Percentiles rank a stretch among this genome's conserved stretches.
phyloP scores from a whole-genome alignment of 495 filamentous ascomycete species.

The Gamarada debralockiae region DNA sequence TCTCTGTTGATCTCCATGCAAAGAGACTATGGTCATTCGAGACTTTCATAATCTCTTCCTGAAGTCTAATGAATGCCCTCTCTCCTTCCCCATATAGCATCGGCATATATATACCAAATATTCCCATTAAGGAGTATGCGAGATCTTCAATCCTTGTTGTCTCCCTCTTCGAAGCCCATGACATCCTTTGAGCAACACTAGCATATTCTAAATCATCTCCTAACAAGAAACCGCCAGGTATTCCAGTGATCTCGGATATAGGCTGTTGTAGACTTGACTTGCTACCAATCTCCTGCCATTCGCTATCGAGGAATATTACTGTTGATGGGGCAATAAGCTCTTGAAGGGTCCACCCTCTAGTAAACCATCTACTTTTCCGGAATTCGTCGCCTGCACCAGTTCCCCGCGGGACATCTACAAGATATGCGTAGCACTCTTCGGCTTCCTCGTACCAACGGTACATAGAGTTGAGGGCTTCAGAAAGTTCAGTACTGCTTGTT shows the following conservation, averaged over 20 bases:
- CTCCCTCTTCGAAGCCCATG: constrained; percentile 18
- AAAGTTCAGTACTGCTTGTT: constrained; percentile 2
- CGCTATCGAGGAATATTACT: too few species aligned
- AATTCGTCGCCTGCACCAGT: too few species aligned
- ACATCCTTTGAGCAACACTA: too few species aligned
- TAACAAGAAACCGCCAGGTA: constrained; percentile 3
- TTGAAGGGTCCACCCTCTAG: too few species aligned
- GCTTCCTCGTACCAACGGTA: constrained; percentile 27
- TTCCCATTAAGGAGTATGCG: constrained; percentile 27
- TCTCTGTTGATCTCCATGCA: constrained; percentile 14
- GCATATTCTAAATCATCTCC: constrained; percentile 5
- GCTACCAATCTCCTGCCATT: too few species aligned
- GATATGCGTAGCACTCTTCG: too few species aligned
- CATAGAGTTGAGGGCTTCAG: constrained; percentile 19
- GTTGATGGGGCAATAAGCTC: too few species aligned
- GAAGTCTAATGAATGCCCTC: too few species aligned
- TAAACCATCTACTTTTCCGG: too few species aligned
- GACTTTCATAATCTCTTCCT: constrained; percentile 23
- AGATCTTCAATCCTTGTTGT: constrained; percentile 28
- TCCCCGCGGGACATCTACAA: too few species aligned
- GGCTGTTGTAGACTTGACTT: neutral
- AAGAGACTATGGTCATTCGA: constrained; percentile 25
- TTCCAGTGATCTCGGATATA: constrained; percentile 12
- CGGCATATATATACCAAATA: constrained; percentile 29
- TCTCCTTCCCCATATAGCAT: too few species aligned